Evolutionary conservation across 768 basidiomycete genomes (phyloP), one percentile per base, ranked within the genome.

Genomic region (Multifurca ochricompacta): DNA sequence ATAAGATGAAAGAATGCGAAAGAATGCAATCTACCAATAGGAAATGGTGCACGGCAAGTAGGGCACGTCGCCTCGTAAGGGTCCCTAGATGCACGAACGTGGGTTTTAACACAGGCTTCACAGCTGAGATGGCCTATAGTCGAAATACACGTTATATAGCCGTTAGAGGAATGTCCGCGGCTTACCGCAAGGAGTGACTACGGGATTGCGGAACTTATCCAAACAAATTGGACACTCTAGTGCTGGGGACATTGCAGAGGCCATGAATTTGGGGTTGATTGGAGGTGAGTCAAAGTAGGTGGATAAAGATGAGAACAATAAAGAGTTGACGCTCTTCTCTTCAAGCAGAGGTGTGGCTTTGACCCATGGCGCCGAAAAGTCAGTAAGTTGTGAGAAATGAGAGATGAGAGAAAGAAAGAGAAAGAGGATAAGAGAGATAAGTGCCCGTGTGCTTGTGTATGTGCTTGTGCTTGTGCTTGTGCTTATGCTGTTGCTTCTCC

Each of bases 71-170:
- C 40, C 19, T 41, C 36, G 28, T 37, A 44, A 8, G 42, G n/a
- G 23, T 54, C 5, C 8, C 18, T 11, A 1, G 54, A 56, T 10
- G 21, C 5, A 14, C 41, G 41, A 11, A 50, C 18, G 19, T 61
- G 58, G 1, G 18, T 8, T 14, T 25, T 42, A 3, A 59, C 47
- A 37, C 58, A 56, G 2, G 31, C 9, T 1, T 36, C 32, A 42
- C 60, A 61, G 18, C 32, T 44, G 11, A 61, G 42, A 39, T 61
- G 60, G 9, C 60, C 60, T 61, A 13, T 61, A 13, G 2, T 28
- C 3, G 25, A n/a, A 25, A 8, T 5, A 7, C 14, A 47, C 4
- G 6, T 25, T 5, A 8, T 7, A 28, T 4, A 6, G 40, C 19
- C n/a, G 9, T 3, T 6, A 13, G 7, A 8, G 11, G 23, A n/a